Conservation (phyloP, 2,329 filamentous ascomycete species). For the Epichloe typhina region DNA sequence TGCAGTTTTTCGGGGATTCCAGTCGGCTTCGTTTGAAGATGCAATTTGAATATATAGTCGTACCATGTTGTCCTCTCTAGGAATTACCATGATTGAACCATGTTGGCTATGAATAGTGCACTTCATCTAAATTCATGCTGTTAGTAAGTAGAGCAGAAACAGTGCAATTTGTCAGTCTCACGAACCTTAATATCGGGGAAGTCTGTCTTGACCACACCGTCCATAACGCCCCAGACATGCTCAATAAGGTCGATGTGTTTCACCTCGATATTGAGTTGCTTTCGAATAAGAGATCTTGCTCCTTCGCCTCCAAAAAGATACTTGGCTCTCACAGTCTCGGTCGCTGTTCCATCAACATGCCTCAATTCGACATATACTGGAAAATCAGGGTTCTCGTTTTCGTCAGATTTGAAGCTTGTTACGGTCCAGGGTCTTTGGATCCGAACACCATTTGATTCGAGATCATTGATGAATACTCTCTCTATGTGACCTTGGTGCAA, state of each 20-base stretch:
- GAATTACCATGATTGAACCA: constrained; percentile 71
- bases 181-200: constrained; percentile 64
- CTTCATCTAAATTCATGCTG: constrained; percentile 39
- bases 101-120: constrained; percentile 62
- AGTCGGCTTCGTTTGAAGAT: constrained; percentile 47
- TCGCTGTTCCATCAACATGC: constrained; percentile 58
- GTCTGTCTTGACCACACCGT: constrained; percentile 57
- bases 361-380: constrained; percentile 69
- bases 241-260: constrained; percentile 57
- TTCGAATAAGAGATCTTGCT: constrained; percentile 51
- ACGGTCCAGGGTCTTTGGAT: constrained; percentile 56
- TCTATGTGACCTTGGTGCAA: constrained; percentile 62
- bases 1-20: constrained; percentile 48
- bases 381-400: constrained; percentile 46
- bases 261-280: constrained; percentile 56
- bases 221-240: constrained; percentile 66
- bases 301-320: constrained; percentile 63
- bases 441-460: constrained; percentile 45
- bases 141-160: constrained; percentile 18
- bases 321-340: constrained; percentile 55
- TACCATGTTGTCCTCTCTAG: constrained; percentile 55
- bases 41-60: constrained; percentile 57
- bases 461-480: constrained; percentile 52
- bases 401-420: constrained; percentile 45
- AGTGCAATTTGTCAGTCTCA: neutral